A percentile compares a stretch with the other conserved stretches of the same genome.
Conservation (phyloP, 345 rosid species). For the Odontarrhena argentea region DNA sequence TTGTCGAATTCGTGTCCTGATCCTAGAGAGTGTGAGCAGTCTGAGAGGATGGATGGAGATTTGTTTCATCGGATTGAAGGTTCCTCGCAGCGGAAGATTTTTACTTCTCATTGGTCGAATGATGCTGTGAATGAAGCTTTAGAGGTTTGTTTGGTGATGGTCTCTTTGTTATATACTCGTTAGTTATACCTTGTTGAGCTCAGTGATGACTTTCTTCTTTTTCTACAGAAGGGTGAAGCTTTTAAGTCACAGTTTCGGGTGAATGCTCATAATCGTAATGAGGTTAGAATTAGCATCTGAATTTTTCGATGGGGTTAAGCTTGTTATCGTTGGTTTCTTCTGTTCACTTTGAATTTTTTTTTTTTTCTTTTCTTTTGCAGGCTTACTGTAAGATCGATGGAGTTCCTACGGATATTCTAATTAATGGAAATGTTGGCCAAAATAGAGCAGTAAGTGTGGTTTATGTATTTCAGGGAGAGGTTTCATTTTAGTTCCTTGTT, state of each 20-base stretch:
- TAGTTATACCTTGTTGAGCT: background rate
- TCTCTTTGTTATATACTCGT: background rate
- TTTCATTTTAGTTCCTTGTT: background rate
- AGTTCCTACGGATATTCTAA: conserved; percentile 72
- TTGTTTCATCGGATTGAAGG: conserved; percentile 39
- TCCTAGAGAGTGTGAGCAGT: conserved; percentile 43
- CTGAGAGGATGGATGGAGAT: conserved; percentile 38
- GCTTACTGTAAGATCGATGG: conserved; percentile 98
- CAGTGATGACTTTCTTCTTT: conserved; percentile 17
- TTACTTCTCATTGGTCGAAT: conserved; percentile 59
- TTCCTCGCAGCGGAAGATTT: conserved; percentile 45
- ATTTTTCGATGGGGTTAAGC: background rate
- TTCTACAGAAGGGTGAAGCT: conserved; percentile 70
- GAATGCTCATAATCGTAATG: conserved; percentile 81
- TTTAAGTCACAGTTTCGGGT: conserved; percentile 69
- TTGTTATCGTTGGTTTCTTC: conserved; percentile 19
- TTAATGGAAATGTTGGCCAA: conserved; percentile 67
- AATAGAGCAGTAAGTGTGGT: conserved; percentile 84
- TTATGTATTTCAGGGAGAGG: background rate
- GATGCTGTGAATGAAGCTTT: conserved; percentile 61
- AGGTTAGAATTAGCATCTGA: conserved; percentile 54
- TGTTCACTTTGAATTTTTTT: background rate
- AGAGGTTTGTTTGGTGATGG: conserved; percentile 56
- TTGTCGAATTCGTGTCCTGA: conserved; percentile 56
- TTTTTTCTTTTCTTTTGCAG: conserved; percentile 40